Conservation (phyloP, 768 basidiomycete species). For the Podaxis carcinomalis region DNA sequence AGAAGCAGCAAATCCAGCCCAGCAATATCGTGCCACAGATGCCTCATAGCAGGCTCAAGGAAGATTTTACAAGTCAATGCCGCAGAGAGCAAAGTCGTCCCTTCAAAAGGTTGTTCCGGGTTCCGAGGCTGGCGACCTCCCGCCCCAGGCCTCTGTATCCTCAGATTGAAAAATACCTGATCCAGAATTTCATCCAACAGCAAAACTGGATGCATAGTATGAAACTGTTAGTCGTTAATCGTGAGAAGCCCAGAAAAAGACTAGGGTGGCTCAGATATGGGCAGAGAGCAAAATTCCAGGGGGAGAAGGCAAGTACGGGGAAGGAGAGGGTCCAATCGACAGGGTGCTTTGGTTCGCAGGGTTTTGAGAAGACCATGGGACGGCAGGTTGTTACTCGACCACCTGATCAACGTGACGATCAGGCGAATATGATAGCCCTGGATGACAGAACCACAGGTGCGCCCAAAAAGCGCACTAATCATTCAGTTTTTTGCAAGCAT, state of each 20-base stretch:
- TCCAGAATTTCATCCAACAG: neutral
- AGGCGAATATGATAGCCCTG: conserved; percentile 1
- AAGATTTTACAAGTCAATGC: neutral
- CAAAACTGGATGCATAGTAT: neutral
- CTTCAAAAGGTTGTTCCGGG: neutral
- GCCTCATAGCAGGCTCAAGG: conserved; percentile 1
- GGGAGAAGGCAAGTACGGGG: neutral
- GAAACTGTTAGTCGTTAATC: neutral
- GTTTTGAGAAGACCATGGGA: neutral
- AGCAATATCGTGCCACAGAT: neutral
- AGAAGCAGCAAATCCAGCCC: neutral
- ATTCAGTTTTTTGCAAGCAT: neutral
- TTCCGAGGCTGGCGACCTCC: neutral
- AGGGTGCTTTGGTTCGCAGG: neutral
- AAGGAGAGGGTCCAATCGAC: neutral
- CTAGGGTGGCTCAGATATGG: neutral
- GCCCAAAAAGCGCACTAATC: neutral
- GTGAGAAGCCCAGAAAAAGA: neutral
- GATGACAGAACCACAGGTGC: neutral
- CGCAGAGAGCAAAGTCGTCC: neutral
- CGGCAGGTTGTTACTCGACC: neutral
- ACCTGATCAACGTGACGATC: conserved; percentile 2
- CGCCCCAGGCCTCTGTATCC: neutral
- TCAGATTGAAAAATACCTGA: neutral
- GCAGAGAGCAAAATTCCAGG: neutral